Base-by-base conservation (phyloP, 2,329 filamentous ascomycete genomes). In the Pseudopyrenochaeta lycopersici region DNA sequence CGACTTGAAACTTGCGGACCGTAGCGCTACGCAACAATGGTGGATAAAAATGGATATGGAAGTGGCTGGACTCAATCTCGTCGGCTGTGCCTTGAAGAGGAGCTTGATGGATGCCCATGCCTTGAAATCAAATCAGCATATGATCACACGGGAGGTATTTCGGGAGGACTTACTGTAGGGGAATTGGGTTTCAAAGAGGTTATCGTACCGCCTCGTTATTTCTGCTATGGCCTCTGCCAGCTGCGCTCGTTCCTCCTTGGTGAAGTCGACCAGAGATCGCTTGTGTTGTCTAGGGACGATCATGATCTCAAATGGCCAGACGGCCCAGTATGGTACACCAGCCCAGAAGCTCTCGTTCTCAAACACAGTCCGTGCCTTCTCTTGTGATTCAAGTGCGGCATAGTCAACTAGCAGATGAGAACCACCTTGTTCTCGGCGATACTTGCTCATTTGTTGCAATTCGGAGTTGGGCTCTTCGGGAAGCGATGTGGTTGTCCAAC, bases 1-100 rank as follows among this genome's bases (percentile, higher is more conserved):
- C 95, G 30, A 99, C 95, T 46, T 98, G 78, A 78, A 98, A 99
- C 80, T 99, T 99, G 65, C 91, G 88, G 41, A 99, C 93, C 0
- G 92, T 97, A 2, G 95, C 93, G 41, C 92, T 97, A 51, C 95
- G 88, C 60, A 99, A 82, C 41, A 99, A 82, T 11, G 95, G 95
- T 36, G 95, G 95, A 75, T 97, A 98, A 77, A 99, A 99, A 79
- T 99, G 95, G 81, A 99, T 89, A 76, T 99, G 95, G 72, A 99
- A 88, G 77, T 96, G 94, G 63, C 91, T 92, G 56, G 88, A 88
- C 66, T 97, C 90, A 48, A 94, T 85, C 76, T 98, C 94, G 57
- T 96, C 91, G 1, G 86, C 83, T 0, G 86, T 89, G 18, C 91
- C 92, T 21, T 90, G 86, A 6, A 99, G 83, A 2, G 95, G 95